Percentiles rank a stretch among this genome's conserved stretches.
Conservation (phyloP, 2,329 filamentous ascomycete genomes). For the Diaporthe amygdali region DNA sequence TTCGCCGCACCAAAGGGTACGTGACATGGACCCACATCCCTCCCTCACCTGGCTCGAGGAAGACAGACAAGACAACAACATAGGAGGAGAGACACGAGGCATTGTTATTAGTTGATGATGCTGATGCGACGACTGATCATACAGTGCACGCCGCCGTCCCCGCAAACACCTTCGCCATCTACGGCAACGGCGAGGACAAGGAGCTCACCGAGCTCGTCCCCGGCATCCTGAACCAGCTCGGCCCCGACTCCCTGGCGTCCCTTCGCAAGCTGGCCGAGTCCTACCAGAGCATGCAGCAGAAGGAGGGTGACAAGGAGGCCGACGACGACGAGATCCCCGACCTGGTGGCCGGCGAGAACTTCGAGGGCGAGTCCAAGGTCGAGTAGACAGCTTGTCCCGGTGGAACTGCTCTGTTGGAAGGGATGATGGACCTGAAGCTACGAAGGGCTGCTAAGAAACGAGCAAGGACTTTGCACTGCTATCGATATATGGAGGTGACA, state of each 20-base stretch:
- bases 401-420: conserved; percentile 19
- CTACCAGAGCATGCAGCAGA: conserved; percentile 99
- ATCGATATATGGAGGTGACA: conserved; percentile 18
- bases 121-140: conserved; percentile 17
- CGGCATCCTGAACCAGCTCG: conserved; percentile 99
- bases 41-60: neutral
- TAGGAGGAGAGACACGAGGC: neutral
- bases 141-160: conserved; percentile 95
- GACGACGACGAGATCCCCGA: conserved; percentile 96
- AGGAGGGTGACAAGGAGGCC: conserved; percentile 77
- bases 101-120: neutral
- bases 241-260: conserved; percentile 95
- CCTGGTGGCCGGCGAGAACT: conserved; percentile 95
- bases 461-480: neutral
- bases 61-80: neutral
- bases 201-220: conserved; percentile 99
- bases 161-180: conserved; percentile 99
- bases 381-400: conserved; percentile 63
- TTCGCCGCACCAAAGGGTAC: conserved; percentile 96
- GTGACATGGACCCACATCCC: neutral
- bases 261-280: conserved; percentile 98
- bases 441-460: conserved; percentile 1
- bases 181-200: conserved; percentile 98
- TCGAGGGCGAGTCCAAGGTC: conserved; percentile 83
- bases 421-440: conserved; percentile 21